Evolutionary conservation across 148 eudicot species (phyloP), one percentile per base, ranked within the genome.

Genomic region (Heliosperma pusillum): DNA sequence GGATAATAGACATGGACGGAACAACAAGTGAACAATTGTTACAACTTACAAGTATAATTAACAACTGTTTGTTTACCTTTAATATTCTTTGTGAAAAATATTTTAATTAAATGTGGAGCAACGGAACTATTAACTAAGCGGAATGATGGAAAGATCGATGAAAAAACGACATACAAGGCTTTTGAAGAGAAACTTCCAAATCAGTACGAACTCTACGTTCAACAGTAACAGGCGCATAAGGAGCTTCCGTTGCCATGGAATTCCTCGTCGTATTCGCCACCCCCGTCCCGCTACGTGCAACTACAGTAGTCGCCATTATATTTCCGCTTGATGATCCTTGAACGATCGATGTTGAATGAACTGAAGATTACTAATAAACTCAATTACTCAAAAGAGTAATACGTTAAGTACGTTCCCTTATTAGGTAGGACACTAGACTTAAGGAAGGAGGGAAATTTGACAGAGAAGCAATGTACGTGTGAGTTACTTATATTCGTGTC

Each of bases 161-260:
- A 76, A 21, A 4, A 20, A 67, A 33, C 70, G 3, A 75, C 89
- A 80, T 67, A 91, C 97, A 90, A 4, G 97, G 97, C 83, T 90
- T 93, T 17, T 89, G 96, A 69, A 93, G 82, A 10, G 83, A 72
- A 16, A 77, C 81, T 56, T 90, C 97, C 77, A 93, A 83, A 53
- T 93, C 93, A 1, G 86, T 76, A 11, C 91, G 89, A 27, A 93
- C 85, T n/a, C 59, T 76, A 20, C 96, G 81, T 68, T 85, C 86
- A 33, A 30, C 30, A 1, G 97, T 93, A 7, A 82, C 77, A 44
- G 88, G 90, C 17, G 93, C 90, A 57, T 78, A 84, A 44, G 89
- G 89, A 5, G 97, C 96, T 82, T 89, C 96, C 16, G 97, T 83
- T 2, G 81, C 79, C 86, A 89, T 24, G 1, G 84, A 66, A 71